Evolutionary conservation across 495 filamentous ascomycete species (phyloP).

Genomic region (Hyaloscypha hepaticicola): DNA sequence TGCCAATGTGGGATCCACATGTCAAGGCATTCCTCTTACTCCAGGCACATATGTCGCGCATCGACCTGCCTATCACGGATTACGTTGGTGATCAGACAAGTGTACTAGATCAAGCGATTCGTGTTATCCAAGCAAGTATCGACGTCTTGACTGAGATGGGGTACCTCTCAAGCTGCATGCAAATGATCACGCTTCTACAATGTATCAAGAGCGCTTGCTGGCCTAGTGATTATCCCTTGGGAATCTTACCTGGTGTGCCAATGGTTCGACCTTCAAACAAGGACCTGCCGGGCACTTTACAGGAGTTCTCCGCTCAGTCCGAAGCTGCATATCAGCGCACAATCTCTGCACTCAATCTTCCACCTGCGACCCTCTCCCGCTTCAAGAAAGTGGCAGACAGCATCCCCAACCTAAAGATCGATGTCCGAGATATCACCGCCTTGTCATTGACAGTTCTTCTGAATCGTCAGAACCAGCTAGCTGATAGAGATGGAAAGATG

Average conservation of each 20-base stretch:
- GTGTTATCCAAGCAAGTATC: slow-evolving; percentile 89
- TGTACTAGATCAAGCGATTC: slow-evolving; percentile 91
- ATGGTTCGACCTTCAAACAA: slow-evolving; percentile 34
- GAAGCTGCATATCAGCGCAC: slow-evolving; percentile 34
- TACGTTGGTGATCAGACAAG: slow-evolving; percentile 88
- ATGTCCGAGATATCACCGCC: slow-evolving; percentile 57
- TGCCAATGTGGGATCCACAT: slow-evolving; percentile 96
- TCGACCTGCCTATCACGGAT: slow-evolving; percentile 91
- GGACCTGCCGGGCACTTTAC: slow-evolving; percentile 35
- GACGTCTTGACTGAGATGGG: slow-evolving; percentile 94
- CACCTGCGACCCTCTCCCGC: slow-evolving; percentile 32
- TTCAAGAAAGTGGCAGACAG: slow-evolving; percentile 59
- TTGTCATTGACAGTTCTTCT: slow-evolving; percentile 62
- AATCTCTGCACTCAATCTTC: slow-evolving; percentile 28
- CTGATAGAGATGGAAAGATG: slow-evolving; percentile 63
- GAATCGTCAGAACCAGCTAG: slow-evolving; percentile 62
- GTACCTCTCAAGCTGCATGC: slow-evolving; percentile 65
- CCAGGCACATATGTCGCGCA: slow-evolving; percentile 91
- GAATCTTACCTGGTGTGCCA: slow-evolving; percentile 78
- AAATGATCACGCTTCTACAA: slow-evolving; percentile 84
- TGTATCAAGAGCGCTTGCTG: slow-evolving; percentile 90
- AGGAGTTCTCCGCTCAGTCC: slow-evolving; percentile 46
- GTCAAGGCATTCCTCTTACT: slow-evolving; percentile 94
- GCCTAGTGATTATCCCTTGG: slow-evolving; percentile 77
- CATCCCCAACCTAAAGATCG: slow-evolving; percentile 69